Base-by-base conservation (phyloP, 768 basidiomycete genomes). In the Suillus placidus region DNA sequence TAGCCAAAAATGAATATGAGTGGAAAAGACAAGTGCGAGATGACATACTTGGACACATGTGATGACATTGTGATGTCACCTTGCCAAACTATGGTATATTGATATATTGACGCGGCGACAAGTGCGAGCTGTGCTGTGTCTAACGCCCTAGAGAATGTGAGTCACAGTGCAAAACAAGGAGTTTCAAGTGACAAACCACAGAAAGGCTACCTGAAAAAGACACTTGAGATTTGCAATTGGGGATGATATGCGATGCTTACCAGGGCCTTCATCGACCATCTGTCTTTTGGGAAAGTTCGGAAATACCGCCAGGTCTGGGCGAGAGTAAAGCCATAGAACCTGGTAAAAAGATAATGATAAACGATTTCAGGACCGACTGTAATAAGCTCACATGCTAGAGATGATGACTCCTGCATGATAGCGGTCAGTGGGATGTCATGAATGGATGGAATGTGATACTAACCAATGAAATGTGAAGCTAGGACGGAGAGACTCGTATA, bases 281-380 rank as follows among this genome's bases (percentile, higher is more conserved):
- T 72, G 62, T 79, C 78, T 35, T 72, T 71, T 30, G 70, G 69
- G 64, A 72, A 79, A 42, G 74, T 68, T 34, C 71, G 71, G 42
- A 75, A 79, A 63, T 79, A 79, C 35, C 71, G 72, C 72, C 73
- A 76, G 54, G 76, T 77, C 58, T 79, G 78, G 1, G 73, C 72
- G 60, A 78, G 61, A 9, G 78, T 78, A 64, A 79, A 66, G 51
- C 77, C 77, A 55, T 78, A 78, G 70, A 78, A 65, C 71, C 77
- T 78, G 26, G 49, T 51, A 4, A 35, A 18, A 37, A 58, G 45
- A 34, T 4, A 45, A 64, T 35, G 45, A 30, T 34, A 6, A 42
- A 38, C 38, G 23, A 37, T n/a, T 10, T 20, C 3, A n/a, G 13
- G 20, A 60, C 37, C 18, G 58, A 42, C 12, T 8, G 34, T 1